Base-by-base conservation (phyloP, 768 basidiomycete species). In the Multifurca ochricompacta region DNA sequence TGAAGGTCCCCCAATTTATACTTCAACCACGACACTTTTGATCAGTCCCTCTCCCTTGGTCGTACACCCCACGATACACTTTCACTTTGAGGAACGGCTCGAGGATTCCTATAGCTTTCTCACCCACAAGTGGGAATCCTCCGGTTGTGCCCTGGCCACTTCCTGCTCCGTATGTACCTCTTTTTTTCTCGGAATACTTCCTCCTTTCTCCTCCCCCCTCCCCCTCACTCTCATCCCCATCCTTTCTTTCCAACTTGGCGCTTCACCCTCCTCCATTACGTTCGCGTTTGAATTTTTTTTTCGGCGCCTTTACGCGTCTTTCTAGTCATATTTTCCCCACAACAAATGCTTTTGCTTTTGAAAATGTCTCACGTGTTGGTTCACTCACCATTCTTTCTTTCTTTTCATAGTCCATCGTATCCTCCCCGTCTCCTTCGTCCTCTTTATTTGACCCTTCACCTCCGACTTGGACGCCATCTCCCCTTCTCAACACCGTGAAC, bases 1-100 rank as follows among this genome's bases (percentile, higher is more conserved):
- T n/a, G n/a, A 27, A 37, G 5, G 18, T 18, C 23, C 41, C 44
- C 44, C 18, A 45, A 42, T 47, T 56, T 42, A 57, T 48, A 49
- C 52, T 23, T 25, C 43, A 40, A 9, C 25, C 10, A 14, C 19
- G 23, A 19, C 13, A 40, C 28, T 16, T 49, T 41, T 39, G 28
- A 23, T 16, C 27, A 48, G 56, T 35, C 13, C 25, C 44, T 46
- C 50, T 46, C 44, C 44, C 4, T 35, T 46, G 25, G 36, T 34
- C 31, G 25, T 37, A n/a, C 32, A 32, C n/a, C 16, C 21, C 45
- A 14, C 27, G 35, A 45, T 36, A 6, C 28, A 31, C 36, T 21
- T 39, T 27, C 35, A 25, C 18, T 23, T 46, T 45, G 36, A 41
- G 27, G 37, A 23, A 1, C 40, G 18, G 1, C 43, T 48, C 9